Evolutionary conservation across 495 filamentous ascomycete genomes (phyloP), one percentile per base, ranked within the genome.

Genomic region (Hypoxylon subgilvum): DNA sequence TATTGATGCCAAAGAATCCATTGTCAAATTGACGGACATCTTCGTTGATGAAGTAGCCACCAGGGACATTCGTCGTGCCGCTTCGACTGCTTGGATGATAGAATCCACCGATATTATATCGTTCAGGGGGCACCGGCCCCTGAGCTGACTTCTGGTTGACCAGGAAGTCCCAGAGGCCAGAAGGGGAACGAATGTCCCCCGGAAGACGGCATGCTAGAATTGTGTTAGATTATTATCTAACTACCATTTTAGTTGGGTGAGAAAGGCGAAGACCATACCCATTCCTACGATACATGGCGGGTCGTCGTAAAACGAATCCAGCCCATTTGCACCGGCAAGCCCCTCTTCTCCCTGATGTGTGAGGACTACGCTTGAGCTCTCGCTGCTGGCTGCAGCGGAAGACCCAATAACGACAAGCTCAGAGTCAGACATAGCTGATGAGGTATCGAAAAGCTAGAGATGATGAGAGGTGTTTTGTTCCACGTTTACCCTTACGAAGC

Each of bases 11-110:
- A 13, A 34, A 34, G 31, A 34, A 34, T 4, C 52, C 53, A 9
- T 76, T 69, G 18, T 85, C 81, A 36, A 85, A 85, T 0, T 55
- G 31, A 0, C 70, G 64, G n/a, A 71, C 17, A 40, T 84, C 79
- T 25, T 79, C 74, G 0, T 69, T 44, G 1, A 84, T 50, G 1
- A 82, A 63, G 49, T 76, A 73, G 4, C 73, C 79, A 10, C 76
- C 69, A 14, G 63, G 36, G 1, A 69, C 72, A 36, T 32, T 35
- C 22, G 55, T 58, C 4, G 30, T 23, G 2, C 65, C 65, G 1
- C 44, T 17, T 6, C 51, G 19, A 4, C 44, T 40, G 6, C 41
- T 30, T 4, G 44, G 34, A 17, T 66, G 36, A 13, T 63, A 58
- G 41, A 65, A 67, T 0, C 50, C 63, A 0, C 55, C 25, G 12